These are phyloP conservation scores for Streptanthus diversifolius DNA, from an alignment of 345 rosid species.

Conservation along the genomic window DNA sequence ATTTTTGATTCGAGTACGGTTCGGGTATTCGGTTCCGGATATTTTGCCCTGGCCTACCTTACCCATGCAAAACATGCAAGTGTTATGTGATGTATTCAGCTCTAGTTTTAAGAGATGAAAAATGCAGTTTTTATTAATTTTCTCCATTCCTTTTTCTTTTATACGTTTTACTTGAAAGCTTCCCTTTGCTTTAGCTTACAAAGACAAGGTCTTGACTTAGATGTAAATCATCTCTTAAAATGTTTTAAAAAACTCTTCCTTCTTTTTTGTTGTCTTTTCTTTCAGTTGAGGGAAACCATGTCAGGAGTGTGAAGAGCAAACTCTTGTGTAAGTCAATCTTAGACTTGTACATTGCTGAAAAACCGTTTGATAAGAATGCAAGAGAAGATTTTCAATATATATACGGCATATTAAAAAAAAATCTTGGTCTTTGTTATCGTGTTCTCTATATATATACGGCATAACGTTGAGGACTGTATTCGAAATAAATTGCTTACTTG, in stretches of 20 bases:
- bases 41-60: too few species aligned
- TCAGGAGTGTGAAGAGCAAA: constrained; percentile 76
- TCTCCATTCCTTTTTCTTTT: too few species aligned
- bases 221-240: background rate
- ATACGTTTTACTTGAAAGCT: too few species aligned
- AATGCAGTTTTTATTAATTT: too few species aligned
- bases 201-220: too few species aligned
- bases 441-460: background rate
- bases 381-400: constrained; percentile 52
- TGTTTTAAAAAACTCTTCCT: background rate
- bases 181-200: too few species aligned
- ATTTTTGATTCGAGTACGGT: too few species aligned
- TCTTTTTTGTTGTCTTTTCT: background rate
- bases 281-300: constrained; percentile 73
- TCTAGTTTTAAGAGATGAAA: too few species aligned
- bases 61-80: too few species aligned
- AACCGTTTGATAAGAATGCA: constrained; percentile 71
- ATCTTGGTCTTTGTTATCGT: constrained; percentile 2
- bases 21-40: too few species aligned
- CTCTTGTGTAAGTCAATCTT: constrained; percentile 65
- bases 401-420: too few species aligned
- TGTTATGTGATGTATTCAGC: too few species aligned
- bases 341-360: constrained; percentile 80
- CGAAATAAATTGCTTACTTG: background rate
- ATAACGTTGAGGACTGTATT: constrained; percentile 13